Evolutionary conservation across 2,329 filamentous ascomycete genomes (phyloP), one percentile per base, ranked within the genome.

Genomic region (Cladorrhinum sp.): DNA sequence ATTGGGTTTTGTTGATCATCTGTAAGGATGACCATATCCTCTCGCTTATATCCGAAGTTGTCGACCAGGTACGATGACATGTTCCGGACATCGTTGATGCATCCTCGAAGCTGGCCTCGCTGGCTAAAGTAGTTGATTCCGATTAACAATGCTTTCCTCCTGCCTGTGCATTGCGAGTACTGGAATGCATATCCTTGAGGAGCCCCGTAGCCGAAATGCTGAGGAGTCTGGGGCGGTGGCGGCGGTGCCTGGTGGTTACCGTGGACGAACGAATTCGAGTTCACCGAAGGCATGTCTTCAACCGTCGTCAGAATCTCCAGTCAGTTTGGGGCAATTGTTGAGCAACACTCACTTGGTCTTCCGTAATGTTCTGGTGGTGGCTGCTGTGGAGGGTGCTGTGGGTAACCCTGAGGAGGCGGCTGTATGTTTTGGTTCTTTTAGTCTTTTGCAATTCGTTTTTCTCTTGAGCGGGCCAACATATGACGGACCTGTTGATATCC

Each of bases 71-170:
- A 98, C 54, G 84, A 83, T 22, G 92, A 96, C 92, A 98, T 96
- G 78, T 97, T 97, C 77, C 93, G 91, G 49, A 97, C 93, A 73
- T 98, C 93, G 72, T 98, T 97, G 79, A 97, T 97, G 72, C 93
- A 98, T 50, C 93, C 93, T 60, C 92, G 83, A 52, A 97, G 81
- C 79, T 97, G 91, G 25, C 93, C 93, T 60, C 91, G 86, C 77
- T 97, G 93, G 55, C 90, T 88, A 72, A 97, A 97, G 77, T 98
- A 97, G 77, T 97, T 97, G 80, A 97, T 96, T 58, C 93, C 93
- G 67, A 97, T 93, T 63, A 98, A 77, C 27, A 97, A 79, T 3
- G 93, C 93, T 78, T 97, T 97, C 72, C 93, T 82, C 69, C 87
- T 86, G 50, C 93, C 93, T 4, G 90, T 96, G 74, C 93, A 98